A percentile compares a stretch with the other conserved stretches of the same genome.
Conservation (phyloP, 148 eudicot genomes). For the Vaccinium myrtillus region DNA sequence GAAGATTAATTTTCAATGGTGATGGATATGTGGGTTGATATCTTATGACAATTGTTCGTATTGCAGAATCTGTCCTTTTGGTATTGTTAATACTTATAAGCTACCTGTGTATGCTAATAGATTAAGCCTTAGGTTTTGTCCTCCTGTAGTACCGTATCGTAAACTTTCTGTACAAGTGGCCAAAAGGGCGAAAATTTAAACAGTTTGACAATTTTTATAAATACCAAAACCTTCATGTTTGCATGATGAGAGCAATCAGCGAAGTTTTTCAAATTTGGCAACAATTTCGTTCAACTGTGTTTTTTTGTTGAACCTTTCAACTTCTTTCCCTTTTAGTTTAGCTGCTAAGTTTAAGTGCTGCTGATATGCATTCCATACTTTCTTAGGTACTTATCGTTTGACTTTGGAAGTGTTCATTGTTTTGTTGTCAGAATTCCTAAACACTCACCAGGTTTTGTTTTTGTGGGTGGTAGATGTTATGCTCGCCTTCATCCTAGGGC, state of each 20-base stretch:
- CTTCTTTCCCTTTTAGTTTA: neutral
- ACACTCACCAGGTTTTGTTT: neutral
- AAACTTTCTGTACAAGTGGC: too few species aligned
- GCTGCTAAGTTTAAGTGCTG: neutral
- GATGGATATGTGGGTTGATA: too few species aligned
- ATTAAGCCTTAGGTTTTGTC: too few species aligned
- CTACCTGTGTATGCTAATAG: neutral
- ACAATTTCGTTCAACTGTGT: neutral
- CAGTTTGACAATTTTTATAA: neutral
- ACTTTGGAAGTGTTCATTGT: too few species aligned
- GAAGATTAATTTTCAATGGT: too few species aligned
- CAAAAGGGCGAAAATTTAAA: neutral
- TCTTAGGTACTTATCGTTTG: too few species aligned
- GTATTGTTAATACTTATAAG: neutral
- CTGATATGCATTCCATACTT: neutral
- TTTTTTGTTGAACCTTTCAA: neutral
- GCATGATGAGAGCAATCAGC: too few species aligned
- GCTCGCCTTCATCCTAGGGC: constrained; percentile 46
- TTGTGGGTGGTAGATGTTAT: constrained; percentile 33
- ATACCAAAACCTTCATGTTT: neutral
- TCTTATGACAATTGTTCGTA: neutral
- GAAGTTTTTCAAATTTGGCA: neutral
- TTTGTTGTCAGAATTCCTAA: neutral
- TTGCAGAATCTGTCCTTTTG: neutral
- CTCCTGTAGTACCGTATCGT: too few species aligned